Base-by-base conservation (phyloP, 2,329 filamentous ascomycete species). In the Exophiala dermatitidis region DNA sequence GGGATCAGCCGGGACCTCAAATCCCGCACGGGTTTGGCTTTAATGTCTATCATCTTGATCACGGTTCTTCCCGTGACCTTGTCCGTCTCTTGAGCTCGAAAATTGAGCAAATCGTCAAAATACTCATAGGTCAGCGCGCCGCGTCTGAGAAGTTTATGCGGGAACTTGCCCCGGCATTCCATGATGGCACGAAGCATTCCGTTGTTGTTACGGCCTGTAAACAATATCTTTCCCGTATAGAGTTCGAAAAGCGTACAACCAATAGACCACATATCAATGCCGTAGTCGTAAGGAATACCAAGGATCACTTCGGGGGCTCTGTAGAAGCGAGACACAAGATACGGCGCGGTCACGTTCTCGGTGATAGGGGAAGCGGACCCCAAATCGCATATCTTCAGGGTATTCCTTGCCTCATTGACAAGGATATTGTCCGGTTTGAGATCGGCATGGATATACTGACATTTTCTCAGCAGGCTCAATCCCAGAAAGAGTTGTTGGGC, bases 361-460 rank as follows among this genome's bases (percentile, higher is more conserved):
- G 87, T 86, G 50, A 86, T 84, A 65, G 95, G 87, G 53, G 91
- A 91, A 30, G 93, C 93, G n/a, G 93, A 97, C 50, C 93, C 93
- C 66, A 98, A 73, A 76, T 98, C 93, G 69, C 90, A 96, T 50
- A 98, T 88, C 70, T 98, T 98, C 65, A 98, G 80, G 30, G 89
- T 72, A 62, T 85, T 95, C 55, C 87, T 84, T 55, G 77, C 82
- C 61, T 95, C 88, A 63, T 91, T 93, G 61, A 91, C 90, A 64
- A 98, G 74, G 53, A 98, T 91, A 64, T 98, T 98, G 79, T 98
- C 93, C 5, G 93, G 93, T 71, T 98, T 98, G 63, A 98, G 71
- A 76, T 98, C 93, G 9, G 91, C 90, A 68, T 98, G 93, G 48
- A 98, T 81, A 67, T 98, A 88, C 69, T 90, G 90, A 74, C 88